These are phyloP conservation scores for Geotrichum europaeum DNA, from an alignment of 1,139 yeast genomes.

Conservation along the genomic window DNA sequence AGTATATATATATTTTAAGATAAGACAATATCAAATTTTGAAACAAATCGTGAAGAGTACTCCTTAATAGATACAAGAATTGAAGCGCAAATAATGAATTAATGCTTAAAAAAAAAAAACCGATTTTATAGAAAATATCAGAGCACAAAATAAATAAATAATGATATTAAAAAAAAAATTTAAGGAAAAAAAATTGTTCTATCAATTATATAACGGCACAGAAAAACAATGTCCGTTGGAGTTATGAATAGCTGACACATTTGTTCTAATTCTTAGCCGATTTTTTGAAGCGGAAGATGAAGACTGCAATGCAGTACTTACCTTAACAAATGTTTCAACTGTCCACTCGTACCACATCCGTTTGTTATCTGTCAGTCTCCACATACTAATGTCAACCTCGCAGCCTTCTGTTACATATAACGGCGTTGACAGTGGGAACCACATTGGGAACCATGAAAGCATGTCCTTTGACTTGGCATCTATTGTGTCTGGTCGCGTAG, in stretches of 20 bases:
- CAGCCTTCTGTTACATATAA: conserved; percentile 47
- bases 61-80: too few species aligned
- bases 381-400: conserved; percentile 46
- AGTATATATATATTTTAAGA: too few species aligned
- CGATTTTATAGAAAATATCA: too few species aligned
- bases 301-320: neutral
- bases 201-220: conserved; percentile 20
- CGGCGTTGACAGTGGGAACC: conserved; percentile 60
- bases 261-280: conserved; percentile 23
- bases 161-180: neutral
- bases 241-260: conserved; percentile 27
- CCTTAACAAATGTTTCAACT: conserved; percentile 43
- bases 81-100: neutral
- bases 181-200: neutral
- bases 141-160: neutral
- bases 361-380: conserved; percentile 38
- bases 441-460: conserved; percentile 66
- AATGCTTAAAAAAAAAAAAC: neutral
- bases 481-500: conserved; percentile 46
- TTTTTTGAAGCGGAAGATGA: neutral
- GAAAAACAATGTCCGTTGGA: conserved; percentile 25
- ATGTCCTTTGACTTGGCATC: conserved; percentile 48
- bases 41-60: too few species aligned
- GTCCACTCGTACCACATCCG: conserved; percentile 76
- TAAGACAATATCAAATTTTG: too few species aligned